Base-by-base conservation (phyloP, 2,329 filamentous ascomycete species). In the Chrysosphaeria jannelii region DNA sequence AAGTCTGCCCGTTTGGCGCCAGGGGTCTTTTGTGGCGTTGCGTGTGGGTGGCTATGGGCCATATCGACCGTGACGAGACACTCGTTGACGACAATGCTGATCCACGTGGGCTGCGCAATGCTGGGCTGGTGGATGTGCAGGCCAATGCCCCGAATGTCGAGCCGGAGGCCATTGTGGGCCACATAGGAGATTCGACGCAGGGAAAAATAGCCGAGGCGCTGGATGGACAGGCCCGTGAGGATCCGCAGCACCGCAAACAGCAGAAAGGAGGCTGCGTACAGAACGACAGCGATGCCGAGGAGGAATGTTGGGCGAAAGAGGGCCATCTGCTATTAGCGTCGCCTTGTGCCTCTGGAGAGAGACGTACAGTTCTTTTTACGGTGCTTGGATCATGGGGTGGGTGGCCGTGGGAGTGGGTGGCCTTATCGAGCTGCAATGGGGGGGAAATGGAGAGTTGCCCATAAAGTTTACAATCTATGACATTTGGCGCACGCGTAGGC, bases 101-200 rank as follows among this genome's bases (percentile, higher is more conserved):
- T 51, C 78, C 81, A 93, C 30, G 88, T 93, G 21, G 85, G 85
- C 42, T 93, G 78, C 22, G 81, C 76, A 45, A 97, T 93, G 5
- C 85, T 93, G 8, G 85, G 85, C 4, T 79, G 66, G 45, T 97
- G 85, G 31, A 93, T 46, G 27, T 74, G 70, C 35, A 97, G 53
- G 21, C 85, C 78, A 24, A 97, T 53, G 23, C 79, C 75, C 23
- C 85, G 66, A 27, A 97, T 66, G 42, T 90, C 76, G 42, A 97
- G 63, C 36, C 70, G 70, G 37, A 90, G 51, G 34, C 85, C 85
- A 57, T 90, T 76, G 43, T 59, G 67, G 14, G 76, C 76, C 9
- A 74, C 75, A 43, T 88, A 93, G 27, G 78, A 70, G 30, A 97
- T 69, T 34, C 81, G 70, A 32, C 81, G 69, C 33, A 97, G 54